Evolutionary conservation across 257 asterid species (phyloP), one percentile per base, ranked within the genome.

Genomic region (Voacanga thouarsii): DNA sequence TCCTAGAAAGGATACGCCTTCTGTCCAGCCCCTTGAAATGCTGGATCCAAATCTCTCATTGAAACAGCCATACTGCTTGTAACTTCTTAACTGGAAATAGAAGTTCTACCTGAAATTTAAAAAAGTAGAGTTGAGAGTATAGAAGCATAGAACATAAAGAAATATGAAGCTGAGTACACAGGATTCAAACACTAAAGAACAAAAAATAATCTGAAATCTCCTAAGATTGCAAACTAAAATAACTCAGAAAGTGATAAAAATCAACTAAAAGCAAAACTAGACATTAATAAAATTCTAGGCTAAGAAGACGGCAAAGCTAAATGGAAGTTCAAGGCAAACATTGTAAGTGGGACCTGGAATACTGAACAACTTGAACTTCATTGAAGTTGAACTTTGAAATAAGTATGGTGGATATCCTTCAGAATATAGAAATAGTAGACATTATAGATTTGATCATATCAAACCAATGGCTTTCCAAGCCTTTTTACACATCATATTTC

Each of bases 11-110:
- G 99, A 95, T 95, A 95, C 99, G 93, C 96, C 86, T 92, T 92
- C 80, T 91, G 97, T 72, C 99, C 99, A 18, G 98, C 97, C 75
- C 96, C 97, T 79, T 92, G 98, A 82, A 95, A 95, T 86, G 94
- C 92, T 78, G 98, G 90, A 88, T 95, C 99, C 87, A 92, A 77
- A 81, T 92, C 93, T 87, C 83, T 95, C 94, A 90, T 89, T 72
- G 99, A 95, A 80, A 92, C 96, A 82, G 97, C 83, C 99, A 95
- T 95, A 47, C 74, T 85, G 85, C 79, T 83, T 63, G 60, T 64
- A 75, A 78, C 84, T 79, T 86, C 76, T 56, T 53, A 65, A 51
- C 53, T 60, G 50, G 72, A n/a, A 71, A 70, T 44, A 59, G 59
- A 81, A 78, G 72, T 59, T 75, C 73, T 64, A 75, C 91, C 94